phyloP scores from a whole-genome alignment of 768 basidiomycete genomes.

The Pulveroboletus sp. region DNA sequence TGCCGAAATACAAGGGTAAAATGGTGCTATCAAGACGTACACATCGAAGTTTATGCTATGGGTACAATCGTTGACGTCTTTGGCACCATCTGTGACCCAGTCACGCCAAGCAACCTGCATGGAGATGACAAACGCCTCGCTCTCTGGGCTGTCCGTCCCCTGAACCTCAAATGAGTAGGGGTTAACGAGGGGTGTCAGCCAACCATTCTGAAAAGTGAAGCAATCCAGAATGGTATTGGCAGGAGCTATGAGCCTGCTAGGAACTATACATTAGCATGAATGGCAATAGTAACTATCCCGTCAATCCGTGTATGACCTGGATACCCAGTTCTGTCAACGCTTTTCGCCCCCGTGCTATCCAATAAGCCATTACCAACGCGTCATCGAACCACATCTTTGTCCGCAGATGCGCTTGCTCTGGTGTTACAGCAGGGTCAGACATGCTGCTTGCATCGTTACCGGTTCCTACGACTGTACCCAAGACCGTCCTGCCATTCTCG shows the following conservation, averaged over 20 bases:
- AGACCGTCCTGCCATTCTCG: neutral
- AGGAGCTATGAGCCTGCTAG: no score
- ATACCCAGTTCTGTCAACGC: conserved; percentile 52
- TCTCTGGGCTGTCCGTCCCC: conserved; percentile 66
- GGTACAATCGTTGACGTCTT: conserved; percentile 4
- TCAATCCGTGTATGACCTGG: conserved; percentile 43
- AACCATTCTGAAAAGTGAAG: conserved; percentile 60
- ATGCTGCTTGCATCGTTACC: conserved; percentile 17
- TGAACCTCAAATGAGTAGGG: conserved; percentile 51
- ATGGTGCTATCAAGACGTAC: neutral
- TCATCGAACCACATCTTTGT: conserved; percentile 55
- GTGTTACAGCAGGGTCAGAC: conserved; percentile 1
- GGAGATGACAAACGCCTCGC: conserved; percentile 74
- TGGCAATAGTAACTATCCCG: conserved; percentile 3
- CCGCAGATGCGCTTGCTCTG: conserved; percentile 6
- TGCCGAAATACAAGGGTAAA: neutral
- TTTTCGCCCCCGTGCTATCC: conserved; percentile 51
- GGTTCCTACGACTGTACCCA: neutral
- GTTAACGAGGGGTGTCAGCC: conserved; percentile 74
- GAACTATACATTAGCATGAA: no score
- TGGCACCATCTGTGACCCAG: conserved; percentile 57
- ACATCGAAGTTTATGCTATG: neutral
- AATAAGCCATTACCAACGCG: conserved; percentile 37
- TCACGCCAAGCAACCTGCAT: conserved; percentile 76
- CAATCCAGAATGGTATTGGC: conserved; percentile 23